These are phyloP conservation scores for Knoxia roxburghii DNA, from an alignment of 257 asterid genomes.

Conservation along the genomic window DNA sequence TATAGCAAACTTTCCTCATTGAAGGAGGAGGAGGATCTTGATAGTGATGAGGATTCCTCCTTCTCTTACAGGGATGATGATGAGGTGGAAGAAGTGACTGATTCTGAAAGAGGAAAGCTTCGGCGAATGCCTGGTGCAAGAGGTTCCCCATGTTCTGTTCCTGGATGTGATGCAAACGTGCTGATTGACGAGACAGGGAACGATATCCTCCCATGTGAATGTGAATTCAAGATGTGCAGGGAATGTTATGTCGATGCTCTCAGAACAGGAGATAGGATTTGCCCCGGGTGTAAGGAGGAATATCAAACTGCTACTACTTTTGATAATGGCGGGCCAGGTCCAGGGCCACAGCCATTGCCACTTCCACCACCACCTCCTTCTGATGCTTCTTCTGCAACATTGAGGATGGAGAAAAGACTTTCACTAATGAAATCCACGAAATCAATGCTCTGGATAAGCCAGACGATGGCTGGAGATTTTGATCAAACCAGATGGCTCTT, in stretches of 20 bases:
- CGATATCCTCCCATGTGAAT: conserved; percentile 76
- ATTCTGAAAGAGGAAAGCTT: conserved; percentile 39
- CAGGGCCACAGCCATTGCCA: conserved; percentile 8
- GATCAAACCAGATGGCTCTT: conserved; percentile 77
- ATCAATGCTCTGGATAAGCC: conserved; percentile 61
- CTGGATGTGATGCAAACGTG: conserved; percentile 79
- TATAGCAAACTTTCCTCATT: conserved; percentile 39
- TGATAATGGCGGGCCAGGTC: too few species aligned
- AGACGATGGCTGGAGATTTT: conserved; percentile 49
- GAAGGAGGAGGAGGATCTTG: conserved; percentile 38
- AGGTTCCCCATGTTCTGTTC: conserved; percentile 19
- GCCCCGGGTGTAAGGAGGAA: conserved; percentile 86
- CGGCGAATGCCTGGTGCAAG: background rate
- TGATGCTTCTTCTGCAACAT: conserved; percentile 30
- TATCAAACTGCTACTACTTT: conserved; percentile 22
- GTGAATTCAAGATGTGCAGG: conserved; percentile 78
- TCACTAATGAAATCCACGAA: conserved; percentile 67
- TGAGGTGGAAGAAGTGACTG: conserved; percentile 64
- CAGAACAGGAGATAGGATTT: conserved; percentile 60
- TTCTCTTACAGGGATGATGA: conserved; percentile 46
- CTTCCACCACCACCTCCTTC: conserved; percentile 44
- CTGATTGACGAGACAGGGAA: conserved; percentile 74
- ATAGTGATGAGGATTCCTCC: conserved; percentile 34
- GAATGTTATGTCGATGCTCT: conserved; percentile 68
- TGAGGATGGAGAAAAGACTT: conserved; percentile 55